Evolutionary conservation across 2,329 filamentous ascomycete species (phyloP).

Genomic region (Botrytis medusae): DNA sequence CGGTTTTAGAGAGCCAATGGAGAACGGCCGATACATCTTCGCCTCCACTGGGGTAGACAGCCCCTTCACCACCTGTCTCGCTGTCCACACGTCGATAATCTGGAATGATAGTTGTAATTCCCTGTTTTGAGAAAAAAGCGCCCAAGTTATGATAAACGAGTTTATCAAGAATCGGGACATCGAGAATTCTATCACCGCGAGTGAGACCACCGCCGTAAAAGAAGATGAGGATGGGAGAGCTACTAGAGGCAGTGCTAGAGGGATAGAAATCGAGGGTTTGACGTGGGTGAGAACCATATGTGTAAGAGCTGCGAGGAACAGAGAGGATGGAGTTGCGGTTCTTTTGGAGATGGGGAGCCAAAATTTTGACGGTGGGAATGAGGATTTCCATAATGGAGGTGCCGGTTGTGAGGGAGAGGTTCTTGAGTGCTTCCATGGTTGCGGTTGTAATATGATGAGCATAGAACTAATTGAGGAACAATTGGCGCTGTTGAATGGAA

Average conservation of each 20-base stretch:
- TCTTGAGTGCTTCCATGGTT: constrained; percentile 32
- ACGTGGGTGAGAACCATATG: constrained; percentile 36
- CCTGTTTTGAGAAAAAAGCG: constrained; percentile 34
- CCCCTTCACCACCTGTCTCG: constrained; percentile 32
- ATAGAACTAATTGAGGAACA: not conserved
- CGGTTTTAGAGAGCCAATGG: constrained; percentile 27
- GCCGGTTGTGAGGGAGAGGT: constrained; percentile 28
- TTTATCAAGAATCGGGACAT: constrained; percentile 23
- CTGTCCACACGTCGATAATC: constrained; percentile 38
- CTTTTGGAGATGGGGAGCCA: constrained; percentile 30
- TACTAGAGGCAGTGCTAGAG: constrained; percentile 21
- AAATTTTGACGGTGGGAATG: constrained; percentile 33
- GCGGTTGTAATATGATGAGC: not conserved
- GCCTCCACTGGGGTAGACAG: constrained; percentile 34
- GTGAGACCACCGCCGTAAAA: constrained; percentile 38
- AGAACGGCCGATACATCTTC: constrained; percentile 34
- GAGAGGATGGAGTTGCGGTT: constrained; percentile 33
- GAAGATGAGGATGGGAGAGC: constrained; percentile 34
- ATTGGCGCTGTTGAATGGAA: not conserved
- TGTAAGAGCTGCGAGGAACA: constrained; percentile 27
- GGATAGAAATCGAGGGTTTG: constrained; percentile 37
- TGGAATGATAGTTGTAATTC: constrained; percentile 33
- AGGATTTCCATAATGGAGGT: constrained; percentile 29
- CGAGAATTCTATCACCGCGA: constrained; percentile 33
- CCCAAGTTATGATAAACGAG: constrained; percentile 38